Evolutionary conservation across 1,139 yeast species (phyloP), one percentile per base, ranked within the genome.

Genomic region (Yamadazyma mexicana): DNA sequence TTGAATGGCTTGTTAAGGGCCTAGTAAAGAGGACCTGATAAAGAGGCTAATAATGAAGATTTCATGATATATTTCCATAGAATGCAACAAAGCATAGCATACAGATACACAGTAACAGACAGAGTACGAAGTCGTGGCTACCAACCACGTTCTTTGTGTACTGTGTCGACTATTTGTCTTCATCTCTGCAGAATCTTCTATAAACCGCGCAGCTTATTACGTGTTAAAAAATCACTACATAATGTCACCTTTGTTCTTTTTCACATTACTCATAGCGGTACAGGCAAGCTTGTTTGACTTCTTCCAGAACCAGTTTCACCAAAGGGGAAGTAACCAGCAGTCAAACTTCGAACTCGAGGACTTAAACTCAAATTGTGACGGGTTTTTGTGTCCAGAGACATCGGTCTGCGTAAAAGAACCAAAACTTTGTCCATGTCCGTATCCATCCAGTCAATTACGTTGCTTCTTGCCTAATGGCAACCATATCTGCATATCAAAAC

Each of bases 371-470:
- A 61, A 66, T n/a, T 89, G 97, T 56, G 62, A 65, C n/a, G 69
- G 69, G 11, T 92, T 83, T 58, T 62, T 91, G 33, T 92, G 98
- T 58, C 85, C 87, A 2, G 95, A 83, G 50, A 88, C 97, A 0
- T 69, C 81, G 35, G 69, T 73, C 8, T 92, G 98, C 64, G 98
- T 87, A 0, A 72, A 74, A 6, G 57, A 63, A 2, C 80, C 89
- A 1, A 56, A 73, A 17, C 83, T 83, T 40, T 92, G 98, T 59
- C 96, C 98, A 1, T 92, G 98, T 59, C 89, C 88, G 8, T 91
- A 78, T 56, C 92, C 96, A 1, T 79, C 81, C 39, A 83, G 95
- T 1, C 96, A 92, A 58, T 58, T 86, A 46, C 83, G 88, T 54
- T 92, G 98, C 59, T 60, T 74, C 5, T 66, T 87, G 38, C 95